Base-by-base conservation (phyloP, 2,329 filamentous ascomycete genomes). In the Pseudocercospora vitis region DNA sequence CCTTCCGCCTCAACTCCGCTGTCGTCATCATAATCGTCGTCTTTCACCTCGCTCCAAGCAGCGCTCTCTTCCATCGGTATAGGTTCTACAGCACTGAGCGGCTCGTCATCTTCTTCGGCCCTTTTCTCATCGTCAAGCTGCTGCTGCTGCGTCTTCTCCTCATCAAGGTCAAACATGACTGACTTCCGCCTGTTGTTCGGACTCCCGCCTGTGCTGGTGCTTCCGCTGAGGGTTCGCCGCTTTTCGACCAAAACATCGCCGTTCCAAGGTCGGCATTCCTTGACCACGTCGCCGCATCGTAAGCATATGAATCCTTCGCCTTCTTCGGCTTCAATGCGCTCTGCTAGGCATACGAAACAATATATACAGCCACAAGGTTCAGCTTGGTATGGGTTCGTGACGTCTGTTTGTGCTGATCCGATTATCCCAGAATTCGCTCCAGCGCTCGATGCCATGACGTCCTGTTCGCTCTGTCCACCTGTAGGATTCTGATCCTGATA, bases 321-420 rank as follows among this genome's bases (percentile, higher is more conserved):
- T 69, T 96, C 92, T 72, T 97, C 92, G 4, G 86, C 84, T 71
- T 96, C 92, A 37, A 99, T 80, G 55, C 89, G 84, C 53, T 91
- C 89, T 2, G 91, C 90, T n/a, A 97, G 74, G 67, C 94, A 99
- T 14, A 95, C 89, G 68, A 95, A 99, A 73, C 94, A 99, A 74
- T 97, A 99, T 55, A 96, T 80, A 70, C 91, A 96, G 0, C 88
- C 88, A 65, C 94, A 99, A 0, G 90, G 86, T 2, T 91, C 82
- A 0, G 91, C 84, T 73, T 96, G 90, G 70, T 99, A 99, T 0
- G 94, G 91, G 69, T 97, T 99, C 3, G 92, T 96, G 57, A 97
- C 86, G 65, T 97, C 94, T 0, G 91, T 96, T 60, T 91, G 87
- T 5, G 89, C 88, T 14, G 88, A 95, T 14, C 91, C 92, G 35